Conservation (phyloP, 345 rosid species). For the Alliaria petiolata region DNA sequence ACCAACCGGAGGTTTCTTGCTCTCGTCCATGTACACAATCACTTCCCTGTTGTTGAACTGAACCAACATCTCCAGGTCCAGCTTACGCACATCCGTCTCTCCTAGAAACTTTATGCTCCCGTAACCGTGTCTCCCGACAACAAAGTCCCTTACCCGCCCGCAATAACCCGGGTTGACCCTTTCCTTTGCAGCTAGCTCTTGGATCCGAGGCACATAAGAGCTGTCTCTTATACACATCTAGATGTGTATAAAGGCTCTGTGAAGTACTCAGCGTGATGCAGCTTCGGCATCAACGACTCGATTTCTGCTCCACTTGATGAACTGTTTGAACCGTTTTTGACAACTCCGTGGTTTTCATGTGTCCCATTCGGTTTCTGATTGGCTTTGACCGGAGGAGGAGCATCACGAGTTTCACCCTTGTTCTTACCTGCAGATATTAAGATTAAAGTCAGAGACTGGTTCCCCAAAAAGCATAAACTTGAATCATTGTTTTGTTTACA, state of each 20-base stretch:
- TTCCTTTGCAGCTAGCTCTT: slow-evolving; percentile 91
- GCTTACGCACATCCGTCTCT: slow-evolving; percentile 79
- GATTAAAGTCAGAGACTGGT: not conserved
- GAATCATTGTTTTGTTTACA: not conserved
- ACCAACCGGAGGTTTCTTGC: slow-evolving; percentile 85
- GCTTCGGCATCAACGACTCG: slow-evolving; percentile 92
- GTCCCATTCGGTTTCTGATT: slow-evolving; percentile 51
- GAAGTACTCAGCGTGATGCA: slow-evolving; percentile 71
- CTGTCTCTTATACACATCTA: too few relatives aligned
- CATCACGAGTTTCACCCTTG: slow-evolving; percentile 33
- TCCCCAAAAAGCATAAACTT: not conserved
- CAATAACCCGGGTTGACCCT: slow-evolving; percentile 77
- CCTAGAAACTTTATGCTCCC: slow-evolving; percentile 88
- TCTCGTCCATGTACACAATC: slow-evolving; percentile 92
- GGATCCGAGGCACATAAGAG: too few relatives aligned
- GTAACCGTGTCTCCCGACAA: slow-evolving; percentile 79
- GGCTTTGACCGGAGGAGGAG: slow-evolving; percentile 35
- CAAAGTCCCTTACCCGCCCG: slow-evolving; percentile 68
- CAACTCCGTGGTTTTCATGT: slow-evolving; percentile 40
- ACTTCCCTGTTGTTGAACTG: slow-evolving; percentile 90
- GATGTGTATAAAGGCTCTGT: too few relatives aligned
- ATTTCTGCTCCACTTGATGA: slow-evolving; percentile 69
- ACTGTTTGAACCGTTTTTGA: slow-evolving; percentile 50
- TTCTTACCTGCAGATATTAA: slow-evolving; percentile 40
- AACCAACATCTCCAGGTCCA: slow-evolving; percentile 73